These are phyloP conservation scores for Megacollybia marginata DNA, from an alignment of 768 basidiomycete genomes.

Conservation along the genomic window DNA sequence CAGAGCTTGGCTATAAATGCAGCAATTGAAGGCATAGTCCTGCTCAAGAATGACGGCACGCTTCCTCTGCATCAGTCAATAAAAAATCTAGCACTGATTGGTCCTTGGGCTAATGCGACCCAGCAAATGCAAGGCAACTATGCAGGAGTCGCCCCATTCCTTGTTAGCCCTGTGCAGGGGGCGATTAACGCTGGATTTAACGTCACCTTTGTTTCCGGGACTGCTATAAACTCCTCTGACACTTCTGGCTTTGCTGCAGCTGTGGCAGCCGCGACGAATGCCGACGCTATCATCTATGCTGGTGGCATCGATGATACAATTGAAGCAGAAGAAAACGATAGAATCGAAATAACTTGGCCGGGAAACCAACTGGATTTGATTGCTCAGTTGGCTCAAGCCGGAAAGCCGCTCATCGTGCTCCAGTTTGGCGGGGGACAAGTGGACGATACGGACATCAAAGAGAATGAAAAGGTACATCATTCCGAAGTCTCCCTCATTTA, in stretches of 20 bases:
- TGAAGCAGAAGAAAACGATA: constrained; percentile 41
- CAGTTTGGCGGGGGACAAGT: constrained; percentile 56
- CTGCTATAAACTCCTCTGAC: constrained; percentile 28
- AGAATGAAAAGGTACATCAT: constrained; percentile 28
- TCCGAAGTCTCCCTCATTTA: neutral
- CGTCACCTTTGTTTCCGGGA: constrained; percentile 35
- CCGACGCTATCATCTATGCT: constrained; percentile 44
- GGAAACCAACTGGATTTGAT: constrained; percentile 48
- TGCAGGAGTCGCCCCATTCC: constrained; percentile 44
- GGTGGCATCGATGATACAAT: constrained; percentile 47
- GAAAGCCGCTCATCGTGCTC: constrained; percentile 45
- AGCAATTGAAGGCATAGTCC: constrained; percentile 47
- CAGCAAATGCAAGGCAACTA: constrained; percentile 48
- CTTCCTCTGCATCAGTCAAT: constrained; percentile 39
- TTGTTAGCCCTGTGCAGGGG: constrained; percentile 45
- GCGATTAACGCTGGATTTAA: constrained; percentile 39
- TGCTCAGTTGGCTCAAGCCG: constrained; percentile 31
- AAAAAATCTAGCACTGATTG: constrained; percentile 49
- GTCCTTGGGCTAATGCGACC: constrained; percentile 53
- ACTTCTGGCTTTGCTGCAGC: constrained; percentile 44
- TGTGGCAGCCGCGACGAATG: constrained; percentile 36
- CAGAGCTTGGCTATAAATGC: constrained; percentile 51
- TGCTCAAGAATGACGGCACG: constrained; percentile 50
- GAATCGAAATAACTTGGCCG: constrained; percentile 45
- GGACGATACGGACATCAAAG: constrained; percentile 39